Base-by-base conservation (phyloP, 176 grass and related monocot species). In the Ananas comosus region DNA sequence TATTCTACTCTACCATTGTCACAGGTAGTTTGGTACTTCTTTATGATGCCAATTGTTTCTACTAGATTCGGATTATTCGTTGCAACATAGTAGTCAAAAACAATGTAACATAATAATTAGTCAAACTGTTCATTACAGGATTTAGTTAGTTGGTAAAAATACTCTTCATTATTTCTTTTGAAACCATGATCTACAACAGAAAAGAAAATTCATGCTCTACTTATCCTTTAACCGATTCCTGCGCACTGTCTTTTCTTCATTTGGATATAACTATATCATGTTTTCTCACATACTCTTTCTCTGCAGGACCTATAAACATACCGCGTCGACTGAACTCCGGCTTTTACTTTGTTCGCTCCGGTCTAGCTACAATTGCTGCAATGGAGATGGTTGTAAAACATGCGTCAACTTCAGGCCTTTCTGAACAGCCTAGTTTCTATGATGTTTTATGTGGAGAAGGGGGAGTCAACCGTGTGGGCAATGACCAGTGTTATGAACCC, bases 341-440 rank as follows among this genome's bases (percentile, higher is more conserved):
- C 27, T 92, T 97, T 56, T 97, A 97, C 77, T 92, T 90, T 29
- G 84, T 80, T 57, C 81, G 64, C 24, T 90, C 93, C 49, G 84
- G 92, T 27, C 13, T 52, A 1, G 10, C 70, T 11, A 97, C 89
- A 67, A 83, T 92, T 77, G 23, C 50, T 13, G 66, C 77, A 50
- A 85, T 92, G 76, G 79, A 92, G 57, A 84, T 88, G 80, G 70
- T 97, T 64, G 89, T 97, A 51, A 68, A 81, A 19, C 94, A 97
- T 21, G 89, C 89, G 11, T 19, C 69, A 13, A 70, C 74, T 63
- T 97, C 94, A 4, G 67, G 71, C 23, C 61, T 81, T 52, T 92
- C 94, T 3, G 94, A 97, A 65, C 94, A 97, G 28, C 94, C 94
- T 48, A 97, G 94, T 72, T 92, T 92, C 54, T 97, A 92, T 33